phyloP scores from a whole-genome alignment of 1,284 basidiomycete species.

The Tylopilus sp. region DNA sequence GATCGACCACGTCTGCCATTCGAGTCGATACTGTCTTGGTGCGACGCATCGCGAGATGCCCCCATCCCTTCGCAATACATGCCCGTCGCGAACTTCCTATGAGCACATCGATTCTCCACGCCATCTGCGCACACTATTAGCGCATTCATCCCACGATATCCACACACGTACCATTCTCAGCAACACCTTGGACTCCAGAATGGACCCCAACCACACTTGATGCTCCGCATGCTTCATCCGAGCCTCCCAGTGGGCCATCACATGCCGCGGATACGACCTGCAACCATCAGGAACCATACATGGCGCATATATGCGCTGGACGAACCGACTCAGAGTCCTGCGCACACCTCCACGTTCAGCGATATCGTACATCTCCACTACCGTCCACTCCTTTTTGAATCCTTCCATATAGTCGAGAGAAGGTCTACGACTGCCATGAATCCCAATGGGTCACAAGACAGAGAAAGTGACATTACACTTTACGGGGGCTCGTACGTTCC shows the following conservation, averaged over 20 bases:
- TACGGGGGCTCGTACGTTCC: too few species aligned
- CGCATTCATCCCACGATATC: neutral
- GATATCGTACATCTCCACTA: conserved; percentile 12
- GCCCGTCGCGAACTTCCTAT: neutral
- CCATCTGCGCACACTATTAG: neutral
- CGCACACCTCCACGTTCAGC: conserved; percentile 8
- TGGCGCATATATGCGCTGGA: neutral
- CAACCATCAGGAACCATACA: neutral
- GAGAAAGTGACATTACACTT: neutral
- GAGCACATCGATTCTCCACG: neutral
- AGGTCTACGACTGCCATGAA: conserved; percentile 4
- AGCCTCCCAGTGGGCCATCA: neutral
- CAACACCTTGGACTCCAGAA: neutral
- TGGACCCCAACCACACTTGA: neutral
- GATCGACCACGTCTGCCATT: conserved; percentile 14
- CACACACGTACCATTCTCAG: neutral
- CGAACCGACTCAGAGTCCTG: conserved; percentile 25
- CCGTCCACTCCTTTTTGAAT: neutral
- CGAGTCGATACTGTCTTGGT: neutral
- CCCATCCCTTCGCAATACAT: conserved; percentile 18
- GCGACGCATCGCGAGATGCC: neutral
- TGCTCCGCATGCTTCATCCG: neutral
- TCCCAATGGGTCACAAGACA: neutral
- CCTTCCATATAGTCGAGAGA: conserved; percentile 17
- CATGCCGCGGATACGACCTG: neutral